Conservation (phyloP, 805 yeast species). For the Torulaspora indica region DNA sequence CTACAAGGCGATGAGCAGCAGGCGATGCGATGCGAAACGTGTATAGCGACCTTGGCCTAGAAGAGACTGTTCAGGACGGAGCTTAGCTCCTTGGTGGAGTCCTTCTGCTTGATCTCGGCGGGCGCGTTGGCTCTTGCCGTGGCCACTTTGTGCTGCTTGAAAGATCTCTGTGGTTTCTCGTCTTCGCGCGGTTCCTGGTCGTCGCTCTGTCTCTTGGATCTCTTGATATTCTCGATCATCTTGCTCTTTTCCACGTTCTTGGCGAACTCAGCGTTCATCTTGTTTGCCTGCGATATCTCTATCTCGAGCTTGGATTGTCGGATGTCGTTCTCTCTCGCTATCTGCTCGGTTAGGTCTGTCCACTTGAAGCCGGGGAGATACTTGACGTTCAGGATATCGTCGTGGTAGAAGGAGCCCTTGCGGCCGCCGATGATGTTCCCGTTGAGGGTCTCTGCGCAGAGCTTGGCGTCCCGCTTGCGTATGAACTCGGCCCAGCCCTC, state of each 20-base stretch:
- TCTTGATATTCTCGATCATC: conserved; percentile 61
- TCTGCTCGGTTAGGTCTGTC: conserved; percentile 90
- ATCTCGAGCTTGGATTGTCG: conserved; percentile 83
- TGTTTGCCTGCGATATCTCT: conserved; percentile 84
- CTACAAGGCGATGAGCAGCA: not conserved
- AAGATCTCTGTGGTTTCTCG: conserved; percentile 46
- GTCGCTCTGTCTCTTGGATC: conserved; percentile 30
- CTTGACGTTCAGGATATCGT: conserved; percentile 87
- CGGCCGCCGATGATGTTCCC: conserved; percentile 90
- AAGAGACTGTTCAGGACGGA: conserved; percentile 52
- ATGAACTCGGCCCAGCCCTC: conserved; percentile 97
- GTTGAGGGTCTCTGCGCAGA: conserved; percentile 80
- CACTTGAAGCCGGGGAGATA: conserved; percentile 91
- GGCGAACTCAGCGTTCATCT: conserved; percentile 77
- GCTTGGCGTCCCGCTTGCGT: conserved; percentile 78
- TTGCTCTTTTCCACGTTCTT: conserved; percentile 82
- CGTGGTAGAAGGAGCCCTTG: conserved; percentile 85
- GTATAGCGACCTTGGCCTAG: conserved; percentile 25
- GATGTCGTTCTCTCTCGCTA: conserved; percentile 82
- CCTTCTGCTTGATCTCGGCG: conserved; percentile 40
- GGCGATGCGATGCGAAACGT: conserved; percentile 2
- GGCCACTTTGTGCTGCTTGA: conserved; percentile 65
- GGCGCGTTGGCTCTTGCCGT: conserved; percentile 64
- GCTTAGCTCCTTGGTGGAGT: conserved; percentile 38
- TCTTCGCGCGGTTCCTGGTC: conserved; percentile 24